phyloP scores from a whole-genome alignment of 129 eudicot species.

The carrot (Daucus carota) region DNA sequence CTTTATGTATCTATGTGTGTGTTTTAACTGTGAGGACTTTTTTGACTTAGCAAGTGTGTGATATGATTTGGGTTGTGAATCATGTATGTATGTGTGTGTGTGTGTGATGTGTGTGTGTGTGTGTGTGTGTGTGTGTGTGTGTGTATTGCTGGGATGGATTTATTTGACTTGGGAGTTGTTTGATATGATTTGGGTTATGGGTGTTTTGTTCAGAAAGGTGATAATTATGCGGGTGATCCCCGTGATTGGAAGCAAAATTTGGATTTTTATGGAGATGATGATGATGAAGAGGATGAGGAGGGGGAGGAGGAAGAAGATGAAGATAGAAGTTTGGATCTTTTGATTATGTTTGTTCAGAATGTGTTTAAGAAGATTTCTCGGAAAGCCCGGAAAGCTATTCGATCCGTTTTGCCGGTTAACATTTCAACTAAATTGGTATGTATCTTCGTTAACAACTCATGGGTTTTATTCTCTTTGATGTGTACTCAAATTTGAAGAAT shows the following conservation, averaged over 20 bases:
- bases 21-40: neutral
- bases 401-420: slow-evolving; percentile 67
- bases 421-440: slow-evolving; percentile 73
- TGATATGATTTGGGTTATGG: neutral
- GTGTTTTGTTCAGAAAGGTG: slow-evolving; percentile 32
- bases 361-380: slow-evolving; percentile 71
- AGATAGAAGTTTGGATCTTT: slow-evolving; percentile 79
- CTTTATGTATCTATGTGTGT: neutral
- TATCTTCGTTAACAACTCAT: neutral
- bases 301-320: slow-evolving; percentile 67
- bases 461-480: neutral
- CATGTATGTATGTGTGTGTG: neutral
- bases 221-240: slow-evolving; percentile 24
- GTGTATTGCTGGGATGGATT: neutral
- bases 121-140: neutral
- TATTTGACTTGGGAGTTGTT: neutral
- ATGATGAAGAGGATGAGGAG: slow-evolving; percentile 40
- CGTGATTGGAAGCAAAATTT: slow-evolving; percentile 37
- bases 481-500: neutral
- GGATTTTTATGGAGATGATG: slow-evolving; percentile 32
- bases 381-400: slow-evolving; percentile 74
- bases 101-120: neutral
- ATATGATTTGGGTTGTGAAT: neutral
- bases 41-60: neutral
- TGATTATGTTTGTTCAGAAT: slow-evolving; percentile 70